Evolutionary conservation across 805 yeast species (phyloP), one percentile per base, ranked within the genome.

Genomic region (Cyberlindnera amylophila): DNA sequence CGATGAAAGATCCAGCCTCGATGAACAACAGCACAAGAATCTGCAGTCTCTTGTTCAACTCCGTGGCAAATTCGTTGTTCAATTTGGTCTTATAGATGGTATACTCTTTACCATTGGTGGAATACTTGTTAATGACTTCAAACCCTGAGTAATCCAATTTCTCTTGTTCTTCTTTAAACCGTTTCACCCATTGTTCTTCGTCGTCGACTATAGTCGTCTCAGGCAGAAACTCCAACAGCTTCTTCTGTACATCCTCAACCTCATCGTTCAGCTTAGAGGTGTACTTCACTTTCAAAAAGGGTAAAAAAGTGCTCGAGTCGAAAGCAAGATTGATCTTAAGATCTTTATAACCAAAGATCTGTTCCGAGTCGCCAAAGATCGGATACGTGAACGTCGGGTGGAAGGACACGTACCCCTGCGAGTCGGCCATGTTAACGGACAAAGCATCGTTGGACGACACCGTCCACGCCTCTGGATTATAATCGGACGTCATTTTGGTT

Each of bases 1-100:
- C 96, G 42, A 93, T 88, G 55, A 78, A 86, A 1, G 95, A 80
- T 2, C 96, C 98, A 0, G 96, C 98, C 60, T 93, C 99, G 52
- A 93, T 91, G 65, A 82, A 89, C 10, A 93, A 68, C 21, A 91
- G 66, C 13, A 86, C 86, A 52, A 93, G 77, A 2, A 90, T 79
- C 52, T 88, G 95, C 50, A 89, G 70, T 45, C 96, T 65, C 38
- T 71, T 64, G 54, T 82, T 90, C 39, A 88, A 61, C 47, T 74
- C 77, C 35, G 64, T 52, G 0, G 81, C 79, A 6, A 55, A 56
- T 0, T 55, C 57, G 35, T 69, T 71, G 11, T 59, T 53, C 3
- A 68, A 48, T 19, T 59, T 57, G 1, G 61, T 41, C 46, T 74
- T 77, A 61, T 74, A 81, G 13, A 89, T 66, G 14, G 65, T 73